Evolutionary conservation across 2,329 filamentous ascomycete species (phyloP), one percentile per base, ranked within the genome.

Genomic region (Ophiostoma ips): DNA sequence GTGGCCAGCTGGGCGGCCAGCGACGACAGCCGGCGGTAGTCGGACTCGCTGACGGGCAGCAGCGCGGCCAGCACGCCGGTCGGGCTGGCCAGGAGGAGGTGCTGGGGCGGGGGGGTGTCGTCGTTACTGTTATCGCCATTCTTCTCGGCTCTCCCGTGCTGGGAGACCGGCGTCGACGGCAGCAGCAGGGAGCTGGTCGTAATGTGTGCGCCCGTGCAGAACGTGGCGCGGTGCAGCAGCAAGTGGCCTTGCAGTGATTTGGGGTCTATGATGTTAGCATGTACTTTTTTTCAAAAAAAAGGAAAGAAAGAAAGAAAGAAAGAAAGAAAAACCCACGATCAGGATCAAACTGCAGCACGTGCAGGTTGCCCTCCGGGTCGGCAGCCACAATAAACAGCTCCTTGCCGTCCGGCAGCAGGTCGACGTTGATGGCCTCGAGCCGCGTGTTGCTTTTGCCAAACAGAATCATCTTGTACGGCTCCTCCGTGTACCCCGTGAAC

Each of bases 401-500:
- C 50, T 84, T 81, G 8, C 86, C 86, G 58, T 90, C 83, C 0
- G 92, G 92, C 8, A 98, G 68, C 60, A 98, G 90, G 52, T 96
- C 90, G 2, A 86, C 87, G 6, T 83, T 77, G 33, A 94, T 66
- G 18, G 94, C 78, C 59, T 92, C 85, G 58, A 95, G 71, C 40
- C 77, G 78, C 18, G 84, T 83, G 36, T 82, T 76, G 58, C 84
- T 87, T 66, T 95, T 95, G 38, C 89, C 88, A 57, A 96, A 88
- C 3, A 95, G 75, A 55, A 88, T 84, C 79, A 98, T 88, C 57
- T 85, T 89, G 63, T 96, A 98, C 1, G 92, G 92, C 61, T 96
- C 92, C 67, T 98, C 90, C 9, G 86, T 92, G 62, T 95, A 98
- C 0, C 92, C 92, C 0, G 87, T 85, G 58, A 98, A 94, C 88